These are phyloP conservation scores for Golubevia pallescens DNA, from an alignment of 1,284 basidiomycete genomes.

Conservation along the genomic window DNA sequence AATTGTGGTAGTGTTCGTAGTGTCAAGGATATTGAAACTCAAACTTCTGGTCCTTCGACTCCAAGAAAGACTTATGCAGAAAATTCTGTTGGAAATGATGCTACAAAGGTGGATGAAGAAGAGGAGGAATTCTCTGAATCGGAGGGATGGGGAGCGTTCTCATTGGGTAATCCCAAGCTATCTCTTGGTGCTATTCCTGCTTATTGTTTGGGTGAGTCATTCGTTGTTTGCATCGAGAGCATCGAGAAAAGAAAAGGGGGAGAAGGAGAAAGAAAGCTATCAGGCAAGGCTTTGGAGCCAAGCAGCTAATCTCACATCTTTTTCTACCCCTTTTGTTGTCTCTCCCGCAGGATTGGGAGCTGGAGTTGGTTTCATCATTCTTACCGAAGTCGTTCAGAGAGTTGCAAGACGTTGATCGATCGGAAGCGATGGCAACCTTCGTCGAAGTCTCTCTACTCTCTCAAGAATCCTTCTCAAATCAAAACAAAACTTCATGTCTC, in stretches of 20 bases:
- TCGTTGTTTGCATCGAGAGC: no score
- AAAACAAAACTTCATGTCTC: no score
- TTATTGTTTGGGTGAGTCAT: conserved; percentile 45
- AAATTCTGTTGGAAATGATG: background rate
- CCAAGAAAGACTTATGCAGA: conserved; percentile 24
- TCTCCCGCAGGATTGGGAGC: conserved; percentile 17
- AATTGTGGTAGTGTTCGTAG: background rate
- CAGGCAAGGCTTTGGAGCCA: no score
- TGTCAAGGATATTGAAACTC: background rate
- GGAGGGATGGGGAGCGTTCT: background rate
- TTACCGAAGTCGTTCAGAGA: conserved; percentile 30
- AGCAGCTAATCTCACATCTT: no score
- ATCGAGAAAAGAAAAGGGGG: no score
- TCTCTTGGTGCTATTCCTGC: conserved; percentile 36
- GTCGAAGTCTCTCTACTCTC: no score
- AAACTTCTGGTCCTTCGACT: background rate
- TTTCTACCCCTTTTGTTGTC: no score
- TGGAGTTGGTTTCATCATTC: conserved; percentile 36
- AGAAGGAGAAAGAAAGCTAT: no score
- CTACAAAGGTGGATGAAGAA: conserved; percentile 14
- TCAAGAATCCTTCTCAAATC: no score
- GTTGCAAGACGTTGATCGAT: conserved; percentile 11
- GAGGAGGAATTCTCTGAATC: conserved; percentile 17
- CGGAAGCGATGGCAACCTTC: background rate
- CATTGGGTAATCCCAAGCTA: conserved; percentile 8